Conservation (phyloP, 2,329 filamentous ascomycete species). For the Venturia effusa region DNA sequence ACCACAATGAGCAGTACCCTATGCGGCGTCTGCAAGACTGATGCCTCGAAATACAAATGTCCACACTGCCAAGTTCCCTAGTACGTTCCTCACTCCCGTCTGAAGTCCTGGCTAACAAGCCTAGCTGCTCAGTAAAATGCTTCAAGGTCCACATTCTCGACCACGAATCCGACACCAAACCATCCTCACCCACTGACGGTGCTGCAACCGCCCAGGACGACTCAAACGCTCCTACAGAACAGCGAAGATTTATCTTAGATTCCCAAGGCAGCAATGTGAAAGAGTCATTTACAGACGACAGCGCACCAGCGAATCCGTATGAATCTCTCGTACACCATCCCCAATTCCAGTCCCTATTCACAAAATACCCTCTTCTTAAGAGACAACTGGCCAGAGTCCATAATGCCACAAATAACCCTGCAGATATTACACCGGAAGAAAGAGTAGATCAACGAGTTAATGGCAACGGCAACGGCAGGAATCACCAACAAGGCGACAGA, state of each 20-base stretch:
- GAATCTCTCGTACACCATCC: constrained; percentile 12
- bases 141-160: constrained; percentile 26
- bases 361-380: constrained; percentile 22
- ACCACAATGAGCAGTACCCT: not conserved
- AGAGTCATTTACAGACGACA: constrained; percentile 13
- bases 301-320: not conserved
- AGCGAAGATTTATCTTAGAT: not conserved
- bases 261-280: constrained; percentile 12
- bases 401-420: constrained; percentile 24
- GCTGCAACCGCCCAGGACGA: not conserved
- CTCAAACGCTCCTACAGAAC: not conserved
- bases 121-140: constrained; percentile 28
- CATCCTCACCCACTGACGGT: not conserved
- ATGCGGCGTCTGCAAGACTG: constrained; percentile 33
- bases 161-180: constrained; percentile 15
- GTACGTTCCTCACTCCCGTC: constrained; percentile 19
- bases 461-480: not conserved
- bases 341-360: constrained; percentile 23
- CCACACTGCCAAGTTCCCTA: constrained; percentile 36
- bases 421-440: constrained; percentile 16
- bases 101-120: not conserved
- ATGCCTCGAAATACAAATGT: constrained; percentile 40
- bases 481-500: not conserved
- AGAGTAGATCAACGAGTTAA: constrained; percentile 15
- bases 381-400: constrained; percentile 24